Conservation (phyloP, 345 rosid genomes). For the Anastatica hierochuntica region DNA sequence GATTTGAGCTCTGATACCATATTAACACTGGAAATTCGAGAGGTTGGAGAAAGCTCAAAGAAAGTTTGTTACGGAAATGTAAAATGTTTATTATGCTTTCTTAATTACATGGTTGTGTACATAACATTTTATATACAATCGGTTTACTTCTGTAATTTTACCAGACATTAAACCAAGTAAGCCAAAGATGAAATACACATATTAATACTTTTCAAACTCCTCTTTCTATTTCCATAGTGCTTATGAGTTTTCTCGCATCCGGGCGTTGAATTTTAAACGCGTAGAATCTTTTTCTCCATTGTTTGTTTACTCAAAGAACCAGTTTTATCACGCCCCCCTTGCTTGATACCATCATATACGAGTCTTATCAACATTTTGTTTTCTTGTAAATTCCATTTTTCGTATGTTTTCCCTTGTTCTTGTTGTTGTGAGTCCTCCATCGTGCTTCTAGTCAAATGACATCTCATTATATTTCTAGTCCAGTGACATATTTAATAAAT, state of each 20-base stretch:
- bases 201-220: background rate
- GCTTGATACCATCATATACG: background rate
- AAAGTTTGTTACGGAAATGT: too few species aligned
- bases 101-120: too few species aligned
- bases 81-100: too few species aligned
- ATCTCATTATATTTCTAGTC: background rate
- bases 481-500: background rate
- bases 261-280: background rate
- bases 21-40: too few species aligned
- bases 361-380: background rate
- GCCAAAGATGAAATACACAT: too few species aligned
- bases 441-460: background rate
- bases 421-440: background rate
- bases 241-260: background rate
- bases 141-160: too few species aligned
- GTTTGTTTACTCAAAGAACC: background rate
- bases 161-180: too few species aligned
- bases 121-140: too few species aligned
- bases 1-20: too few species aligned
- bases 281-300: background rate
- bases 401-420: background rate
- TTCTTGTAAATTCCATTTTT: background rate
- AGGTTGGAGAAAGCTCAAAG: too few species aligned
- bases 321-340: background rate
- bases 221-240: background rate